Evolutionary conservation across 1,284 basidiomycete species (phyloP).

Genomic region (Coniferiporia sulphurascens): DNA sequence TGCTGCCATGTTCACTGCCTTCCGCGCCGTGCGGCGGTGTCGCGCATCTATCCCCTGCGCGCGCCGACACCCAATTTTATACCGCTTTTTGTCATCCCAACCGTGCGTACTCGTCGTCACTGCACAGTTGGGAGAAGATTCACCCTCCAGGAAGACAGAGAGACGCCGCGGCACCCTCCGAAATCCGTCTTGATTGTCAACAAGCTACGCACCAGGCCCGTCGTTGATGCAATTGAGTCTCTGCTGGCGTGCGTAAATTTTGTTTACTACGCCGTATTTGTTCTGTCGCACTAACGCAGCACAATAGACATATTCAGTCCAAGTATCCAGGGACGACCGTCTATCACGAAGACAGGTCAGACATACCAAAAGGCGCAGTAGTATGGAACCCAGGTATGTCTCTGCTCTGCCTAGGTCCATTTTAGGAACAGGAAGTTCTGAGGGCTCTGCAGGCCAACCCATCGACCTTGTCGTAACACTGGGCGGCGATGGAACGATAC

Average conservation of each 20-base stretch:
- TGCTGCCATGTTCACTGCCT: background rate
- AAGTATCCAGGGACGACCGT: conserved; percentile 70
- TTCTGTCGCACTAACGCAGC: background rate
- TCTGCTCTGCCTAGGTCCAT: background rate
- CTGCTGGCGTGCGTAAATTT: conserved; percentile 52
- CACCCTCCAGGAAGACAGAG: conserved; percentile 12
- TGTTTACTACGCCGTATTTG: background rate
- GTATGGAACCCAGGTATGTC: conserved; percentile 56
- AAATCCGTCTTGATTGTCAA: conserved; percentile 66
- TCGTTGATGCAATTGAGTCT: conserved; percentile 66
- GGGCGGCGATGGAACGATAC: conserved; percentile 93
- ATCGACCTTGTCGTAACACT: conserved; percentile 89
- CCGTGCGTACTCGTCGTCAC: conserved; percentile 2
- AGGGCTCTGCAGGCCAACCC: conserved; percentile 46
- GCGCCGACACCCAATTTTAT: background rate
- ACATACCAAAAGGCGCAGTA: conserved; percentile 60
- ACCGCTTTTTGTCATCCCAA: background rate
- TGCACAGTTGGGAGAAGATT: background rate
- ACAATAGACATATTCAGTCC: conserved; percentile 52
- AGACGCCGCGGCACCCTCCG: conserved; percentile 18
- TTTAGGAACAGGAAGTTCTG: background rate
- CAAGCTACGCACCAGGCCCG: conserved; percentile 69
- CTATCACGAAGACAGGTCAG: conserved; percentile 67
- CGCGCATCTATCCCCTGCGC: background rate
- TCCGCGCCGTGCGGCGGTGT: background rate